These are phyloP conservation scores for Ogataea methylovora DNA, from an alignment of 805 yeast genomes.

Conservation along the genomic window DNA sequence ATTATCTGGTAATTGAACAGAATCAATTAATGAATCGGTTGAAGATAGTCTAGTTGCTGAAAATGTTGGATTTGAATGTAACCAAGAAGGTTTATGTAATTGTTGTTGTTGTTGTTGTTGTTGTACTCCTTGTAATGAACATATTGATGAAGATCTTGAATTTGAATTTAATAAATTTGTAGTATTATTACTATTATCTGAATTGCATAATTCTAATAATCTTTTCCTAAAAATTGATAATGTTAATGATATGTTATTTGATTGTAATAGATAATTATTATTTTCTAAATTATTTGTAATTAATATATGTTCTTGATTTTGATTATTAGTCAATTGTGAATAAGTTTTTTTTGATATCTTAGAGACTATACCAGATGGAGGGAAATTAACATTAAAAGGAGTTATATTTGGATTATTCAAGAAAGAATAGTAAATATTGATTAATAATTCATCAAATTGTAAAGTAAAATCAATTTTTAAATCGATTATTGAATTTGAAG, in stretches of 20 bases:
- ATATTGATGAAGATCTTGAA: slow-evolving; percentile 13
- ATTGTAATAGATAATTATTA: slow-evolving; percentile 21
- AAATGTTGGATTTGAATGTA: slow-evolving; percentile 24
- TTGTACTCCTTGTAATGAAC: background rate
- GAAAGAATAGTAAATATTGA: slow-evolving; percentile 39
- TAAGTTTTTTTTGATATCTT: slow-evolving; percentile 51
- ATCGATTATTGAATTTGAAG: no score
- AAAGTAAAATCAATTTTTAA: slow-evolving; percentile 23
- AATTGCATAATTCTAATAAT: slow-evolving; percentile 20
- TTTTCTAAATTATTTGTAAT: slow-evolving; percentile 7
- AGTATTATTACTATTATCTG: slow-evolving; percentile 1
- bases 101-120: slow-evolving; percentile 1
- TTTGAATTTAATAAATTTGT: slow-evolving; percentile 6
- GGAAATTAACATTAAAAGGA: slow-evolving; percentile 58
- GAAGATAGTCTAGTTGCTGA: slow-evolving; percentile 23
- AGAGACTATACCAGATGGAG: slow-evolving; percentile 61
- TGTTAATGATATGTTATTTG: slow-evolving; percentile 16
- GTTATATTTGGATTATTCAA: slow-evolving; percentile 55
- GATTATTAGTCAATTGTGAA: slow-evolving; percentile 15
- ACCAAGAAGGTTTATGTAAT: slow-evolving; percentile 26
- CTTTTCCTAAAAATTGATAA: slow-evolving; percentile 25
- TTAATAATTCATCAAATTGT: slow-evolving; percentile 36
- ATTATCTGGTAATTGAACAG: slow-evolving; percentile 14
- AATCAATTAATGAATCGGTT: slow-evolving; percentile 26
- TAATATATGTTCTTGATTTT: background rate